Evolutionary conservation across 129 eudicot species (phyloP).

Genomic region (Gnaphalium uliginosum): DNA sequence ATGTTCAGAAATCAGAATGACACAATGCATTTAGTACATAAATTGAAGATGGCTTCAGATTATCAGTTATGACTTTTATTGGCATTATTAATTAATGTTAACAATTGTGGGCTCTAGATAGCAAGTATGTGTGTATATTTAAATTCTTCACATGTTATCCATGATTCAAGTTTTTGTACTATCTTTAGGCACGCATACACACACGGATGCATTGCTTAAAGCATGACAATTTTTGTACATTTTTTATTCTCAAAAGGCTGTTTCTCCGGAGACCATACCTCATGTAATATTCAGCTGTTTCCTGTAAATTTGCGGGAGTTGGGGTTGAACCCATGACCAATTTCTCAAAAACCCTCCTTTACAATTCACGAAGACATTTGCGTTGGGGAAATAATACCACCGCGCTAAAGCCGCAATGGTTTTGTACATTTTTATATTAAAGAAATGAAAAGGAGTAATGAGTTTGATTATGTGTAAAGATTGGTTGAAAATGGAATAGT

Average conservation of each 20-base stretch:
- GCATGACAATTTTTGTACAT: background rate
- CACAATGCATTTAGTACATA: background rate
- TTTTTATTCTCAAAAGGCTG: too few relatives aligned
- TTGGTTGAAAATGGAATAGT: background rate
- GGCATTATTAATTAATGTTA: background rate
- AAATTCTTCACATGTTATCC: constrained; percentile 41
- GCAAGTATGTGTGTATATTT: background rate
- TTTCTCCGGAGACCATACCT: too few relatives aligned
- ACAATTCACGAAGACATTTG: too few relatives aligned
- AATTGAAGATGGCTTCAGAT: background rate
- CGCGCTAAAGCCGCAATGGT: too few relatives aligned
- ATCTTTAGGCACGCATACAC: background rate
- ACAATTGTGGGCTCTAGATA: background rate
- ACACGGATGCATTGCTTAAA: constrained; percentile 1
- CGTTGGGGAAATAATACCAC: too few relatives aligned
- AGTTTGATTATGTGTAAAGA: background rate
- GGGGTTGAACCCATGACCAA: too few relatives aligned
- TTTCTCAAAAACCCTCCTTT: too few relatives aligned
- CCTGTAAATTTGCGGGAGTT: too few relatives aligned
- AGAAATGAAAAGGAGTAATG: background rate
- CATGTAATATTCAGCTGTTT: too few relatives aligned
- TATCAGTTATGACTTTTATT: background rate
- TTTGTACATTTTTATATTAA: too few relatives aligned
- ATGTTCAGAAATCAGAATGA: background rate
- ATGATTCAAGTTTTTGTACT: constrained; percentile 25